Percentiles rank a stretch among this genome's conserved stretches.
Evolutionary conservation across 176 grass and related monocot genomes (phyloP).

Genomic region (Musa itinerans): DNA sequence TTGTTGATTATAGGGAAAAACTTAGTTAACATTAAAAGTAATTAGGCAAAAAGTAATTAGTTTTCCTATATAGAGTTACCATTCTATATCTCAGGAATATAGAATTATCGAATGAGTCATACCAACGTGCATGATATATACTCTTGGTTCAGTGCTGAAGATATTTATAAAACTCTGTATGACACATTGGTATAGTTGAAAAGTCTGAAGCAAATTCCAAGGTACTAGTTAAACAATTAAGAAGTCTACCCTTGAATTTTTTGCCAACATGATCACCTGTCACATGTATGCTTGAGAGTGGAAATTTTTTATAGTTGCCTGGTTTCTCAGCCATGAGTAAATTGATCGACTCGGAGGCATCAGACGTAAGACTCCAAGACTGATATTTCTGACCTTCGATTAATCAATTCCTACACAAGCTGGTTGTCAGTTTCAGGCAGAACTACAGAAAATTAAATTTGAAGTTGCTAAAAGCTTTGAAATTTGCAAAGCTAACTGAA

Average conservation of each 20-base stretch:
- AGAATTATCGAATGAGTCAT: background rate
- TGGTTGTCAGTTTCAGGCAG: background rate
- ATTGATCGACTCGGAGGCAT: too few relatives aligned
- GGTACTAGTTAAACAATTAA: background rate
- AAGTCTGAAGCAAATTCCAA: background rate
- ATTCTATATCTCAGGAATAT: background rate
- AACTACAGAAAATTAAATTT: background rate
- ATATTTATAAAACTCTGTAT: background rate
- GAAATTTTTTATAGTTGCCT: background rate
- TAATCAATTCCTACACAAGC: background rate
- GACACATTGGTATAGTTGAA: background rate
- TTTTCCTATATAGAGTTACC: background rate
- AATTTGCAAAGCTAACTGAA: background rate
- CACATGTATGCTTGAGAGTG: background rate
- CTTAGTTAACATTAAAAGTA: background rate
- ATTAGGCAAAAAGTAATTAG: background rate
- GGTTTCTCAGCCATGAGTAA: too few relatives aligned
- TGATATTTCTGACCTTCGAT: too few relatives aligned
- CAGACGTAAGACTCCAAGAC: too few relatives aligned
- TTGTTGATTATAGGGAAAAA: background rate
- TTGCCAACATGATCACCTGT: background rate
- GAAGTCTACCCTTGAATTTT: background rate
- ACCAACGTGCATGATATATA: background rate
- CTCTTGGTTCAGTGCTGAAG: background rate
- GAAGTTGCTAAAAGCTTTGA: background rate